phyloP scores from a whole-genome alignment of 305 asterid genomes.

The Fraxinus sp. region DNA sequence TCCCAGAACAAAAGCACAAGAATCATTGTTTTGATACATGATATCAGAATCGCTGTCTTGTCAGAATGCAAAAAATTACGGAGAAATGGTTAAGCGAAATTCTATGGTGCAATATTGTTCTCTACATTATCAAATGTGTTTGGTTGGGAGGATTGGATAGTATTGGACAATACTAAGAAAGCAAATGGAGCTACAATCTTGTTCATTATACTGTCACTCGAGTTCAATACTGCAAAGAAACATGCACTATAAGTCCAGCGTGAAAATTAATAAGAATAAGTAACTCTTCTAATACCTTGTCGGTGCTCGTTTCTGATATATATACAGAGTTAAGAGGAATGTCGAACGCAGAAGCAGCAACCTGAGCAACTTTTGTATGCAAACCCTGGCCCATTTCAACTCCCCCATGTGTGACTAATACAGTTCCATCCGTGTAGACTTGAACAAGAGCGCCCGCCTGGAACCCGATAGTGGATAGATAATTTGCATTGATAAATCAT shows the following conservation, averaged over 20 bases:
- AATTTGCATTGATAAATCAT: conserved; percentile 8
- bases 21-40: background rate
- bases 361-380: conserved; percentile 95
- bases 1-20: background rate
- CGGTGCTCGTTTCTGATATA: conserved; percentile 96
- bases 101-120: background rate
- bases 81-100: background rate
- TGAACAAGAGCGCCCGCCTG: conserved; percentile 99
- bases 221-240: background rate
- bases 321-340: conserved; percentile 87
- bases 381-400: conserved; percentile 99
- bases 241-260: background rate
- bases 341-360: conserved; percentile 85
- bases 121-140: background rate
- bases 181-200: background rate
- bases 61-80: background rate
- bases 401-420: conserved; percentile 93
- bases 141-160: background rate
- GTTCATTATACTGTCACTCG: background rate
- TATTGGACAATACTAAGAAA: background rate
- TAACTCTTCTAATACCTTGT: conserved; percentile 58
- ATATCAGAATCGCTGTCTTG: background rate
- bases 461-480: conserved; percentile 18
- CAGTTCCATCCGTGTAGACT: conserved; percentile 95
- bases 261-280: background rate